Percentiles rank a stretch among this genome's conserved stretches.
Conservation (phyloP, 1,139 yeast genomes). For the Protomyces inundatus region DNA sequence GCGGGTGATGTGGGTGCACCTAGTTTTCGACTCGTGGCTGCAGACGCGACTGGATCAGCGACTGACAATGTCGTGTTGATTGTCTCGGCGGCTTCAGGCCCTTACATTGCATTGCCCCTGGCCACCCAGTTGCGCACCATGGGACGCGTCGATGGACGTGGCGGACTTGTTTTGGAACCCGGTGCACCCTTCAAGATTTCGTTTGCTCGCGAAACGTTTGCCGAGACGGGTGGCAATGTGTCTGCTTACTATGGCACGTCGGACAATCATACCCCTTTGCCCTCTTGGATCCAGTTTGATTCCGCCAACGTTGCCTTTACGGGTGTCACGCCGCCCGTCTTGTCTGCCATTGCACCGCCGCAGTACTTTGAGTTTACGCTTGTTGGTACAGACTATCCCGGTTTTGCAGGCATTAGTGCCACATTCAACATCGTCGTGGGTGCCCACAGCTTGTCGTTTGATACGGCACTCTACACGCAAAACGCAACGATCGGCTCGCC, state of each 20-base stretch:
- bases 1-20: constrained; percentile 44
- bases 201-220: constrained; percentile 58
- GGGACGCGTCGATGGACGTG: constrained; percentile 49
- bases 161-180: constrained; percentile 69
- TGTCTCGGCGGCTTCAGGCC: constrained; percentile 31
- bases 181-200: constrained; percentile 58
- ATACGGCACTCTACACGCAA: constrained; percentile 43
- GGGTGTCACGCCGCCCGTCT: constrained; percentile 84
- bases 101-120: constrained; percentile 31
- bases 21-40: constrained; percentile 55
- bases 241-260: constrained; percentile 79
- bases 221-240: constrained; percentile 44
- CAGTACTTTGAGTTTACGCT: constrained; percentile 63
- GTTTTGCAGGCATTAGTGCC: constrained; percentile 68
- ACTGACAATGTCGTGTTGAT: constrained; percentile 29
- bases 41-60: constrained; percentile 40
- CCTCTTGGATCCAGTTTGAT: constrained; percentile 79
- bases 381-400: constrained; percentile 72
- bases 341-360: constrained; percentile 84
- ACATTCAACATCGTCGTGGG: constrained; percentile 73
- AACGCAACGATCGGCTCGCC: constrained; percentile 62
- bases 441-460: constrained; percentile 75
- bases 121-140: constrained; percentile 29
- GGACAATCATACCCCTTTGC: constrained; percentile 75
- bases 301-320: constrained; percentile 57